Conservation (phyloP, 306 rosid genomes). For the Acacia melanoxylon region DNA sequence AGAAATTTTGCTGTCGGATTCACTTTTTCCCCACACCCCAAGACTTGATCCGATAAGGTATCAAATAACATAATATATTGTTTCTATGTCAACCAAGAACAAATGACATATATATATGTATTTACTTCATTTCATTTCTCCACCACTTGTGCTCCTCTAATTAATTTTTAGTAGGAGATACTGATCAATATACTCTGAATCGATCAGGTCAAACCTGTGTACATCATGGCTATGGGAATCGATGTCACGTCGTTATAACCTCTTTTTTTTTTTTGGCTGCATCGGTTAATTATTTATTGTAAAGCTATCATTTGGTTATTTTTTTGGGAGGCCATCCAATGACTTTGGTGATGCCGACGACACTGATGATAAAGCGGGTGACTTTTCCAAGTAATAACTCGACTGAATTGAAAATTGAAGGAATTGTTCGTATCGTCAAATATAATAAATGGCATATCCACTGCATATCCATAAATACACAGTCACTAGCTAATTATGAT, state of each 20-base stretch:
- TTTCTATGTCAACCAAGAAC: neutral
- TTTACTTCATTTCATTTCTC: neutral
- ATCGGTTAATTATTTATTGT: neutral
- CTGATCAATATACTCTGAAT: neutral
- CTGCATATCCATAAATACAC: neutral
- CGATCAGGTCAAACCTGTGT: neutral
- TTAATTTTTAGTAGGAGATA: neutral
- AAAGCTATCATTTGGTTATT: too few species aligned
- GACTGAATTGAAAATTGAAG: neutral
- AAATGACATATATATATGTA: neutral
- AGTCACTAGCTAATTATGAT: neutral
- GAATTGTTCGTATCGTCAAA: neutral
- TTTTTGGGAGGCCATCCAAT: neutral
- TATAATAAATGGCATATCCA: neutral
- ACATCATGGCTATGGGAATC: neutral
- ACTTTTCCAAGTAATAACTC: too few species aligned
- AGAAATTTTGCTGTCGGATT: neutral
- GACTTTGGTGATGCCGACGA: neutral
- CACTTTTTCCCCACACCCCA: neutral
- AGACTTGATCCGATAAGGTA: neutral
- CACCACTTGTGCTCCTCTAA: neutral
- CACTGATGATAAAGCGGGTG: neutral
- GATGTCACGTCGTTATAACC: neutral
- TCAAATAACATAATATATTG: too few species aligned
- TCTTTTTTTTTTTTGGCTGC: neutral